Evolutionary conservation across 2,329 filamentous ascomycete genomes (phyloP).

Genomic region (Didymella pomorum): DNA sequence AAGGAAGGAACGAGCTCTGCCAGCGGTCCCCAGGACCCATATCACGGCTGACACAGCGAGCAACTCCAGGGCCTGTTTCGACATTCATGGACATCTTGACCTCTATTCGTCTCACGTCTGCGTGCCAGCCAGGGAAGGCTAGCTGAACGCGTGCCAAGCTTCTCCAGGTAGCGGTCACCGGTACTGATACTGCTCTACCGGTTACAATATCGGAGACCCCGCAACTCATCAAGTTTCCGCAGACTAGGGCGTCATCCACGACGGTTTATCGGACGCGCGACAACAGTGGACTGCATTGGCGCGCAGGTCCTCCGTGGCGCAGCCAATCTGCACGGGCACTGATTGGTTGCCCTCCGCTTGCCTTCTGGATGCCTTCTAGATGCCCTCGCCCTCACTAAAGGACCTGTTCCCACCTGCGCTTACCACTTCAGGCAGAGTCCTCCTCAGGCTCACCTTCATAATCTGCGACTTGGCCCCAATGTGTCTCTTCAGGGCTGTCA

Average conservation of each 20-base stretch:
- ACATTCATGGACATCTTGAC: no score
- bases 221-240: background rate
- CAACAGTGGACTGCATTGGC: background rate
- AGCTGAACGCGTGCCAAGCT: no score
- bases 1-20: no score
- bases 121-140: no score
- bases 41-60: no score
- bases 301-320: background rate
- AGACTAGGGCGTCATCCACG: background rate
- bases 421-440: background rate
- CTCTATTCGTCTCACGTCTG: no score
- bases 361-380: background rate
- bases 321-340: background rate
- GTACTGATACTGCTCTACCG: no score
- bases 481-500: background rate
- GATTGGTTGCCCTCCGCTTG: background rate
- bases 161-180: no score
- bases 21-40: no score
- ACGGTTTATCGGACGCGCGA: background rate
- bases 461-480: background rate
- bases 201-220: background rate
- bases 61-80: no score
- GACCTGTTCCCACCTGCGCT: background rate
- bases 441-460: background rate
- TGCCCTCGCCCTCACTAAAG: background rate